Evolutionary conservation across 2,329 filamentous ascomycete species (phyloP), one percentile per base, ranked within the genome.

Genomic region (Phaeosphaeriaceae sp.): DNA sequence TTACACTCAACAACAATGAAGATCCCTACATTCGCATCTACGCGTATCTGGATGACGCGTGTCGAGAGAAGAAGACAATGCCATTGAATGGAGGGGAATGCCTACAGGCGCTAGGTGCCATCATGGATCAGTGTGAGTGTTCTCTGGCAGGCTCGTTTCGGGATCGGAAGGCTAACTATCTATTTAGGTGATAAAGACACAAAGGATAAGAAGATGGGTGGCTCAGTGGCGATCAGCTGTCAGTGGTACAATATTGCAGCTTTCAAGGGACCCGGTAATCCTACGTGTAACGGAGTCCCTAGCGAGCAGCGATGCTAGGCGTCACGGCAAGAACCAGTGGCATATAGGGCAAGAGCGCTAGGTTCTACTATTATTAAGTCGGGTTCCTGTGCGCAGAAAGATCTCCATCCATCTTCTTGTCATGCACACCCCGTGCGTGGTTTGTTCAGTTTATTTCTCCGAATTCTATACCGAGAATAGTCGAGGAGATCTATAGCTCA

Each of bases 161-260:
- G 19, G 42, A n/a, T 5, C 3, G n/a, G 7, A 24, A 41, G 5
- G 20, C 48, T 51, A 24, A 51, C 11, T 36, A 7, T 19, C 7
- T 1, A 7, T 17, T 17, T 25, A 53, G 51, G 51, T 17, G 51
- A 53, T 10, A 48, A 53, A 41, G 51, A 33, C 40, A 40, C 42
- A 2, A 42, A 41, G 31, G 44, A 53, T 10, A 48, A 48, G 51
- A 53, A 48, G 27, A 48, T 53, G 25, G 42, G 51, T 41, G 44
- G 51, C 19, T 53, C 51, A 7, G 51, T 40, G 42, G 45, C 45
- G 4, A 54, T 54, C 20, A 54, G 40, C 21, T 48, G 51, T 25
- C 51, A 54, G 27, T 54, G 51, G 31, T 54, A 24, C 31, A 54
- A 54, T 48, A 54, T 54, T 31, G 51, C 44, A 27, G 51, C 44